Evolutionary conservation across 1,139 yeast genomes (phyloP).

Genomic region (Debaryomycetaceae sp.): DNA sequence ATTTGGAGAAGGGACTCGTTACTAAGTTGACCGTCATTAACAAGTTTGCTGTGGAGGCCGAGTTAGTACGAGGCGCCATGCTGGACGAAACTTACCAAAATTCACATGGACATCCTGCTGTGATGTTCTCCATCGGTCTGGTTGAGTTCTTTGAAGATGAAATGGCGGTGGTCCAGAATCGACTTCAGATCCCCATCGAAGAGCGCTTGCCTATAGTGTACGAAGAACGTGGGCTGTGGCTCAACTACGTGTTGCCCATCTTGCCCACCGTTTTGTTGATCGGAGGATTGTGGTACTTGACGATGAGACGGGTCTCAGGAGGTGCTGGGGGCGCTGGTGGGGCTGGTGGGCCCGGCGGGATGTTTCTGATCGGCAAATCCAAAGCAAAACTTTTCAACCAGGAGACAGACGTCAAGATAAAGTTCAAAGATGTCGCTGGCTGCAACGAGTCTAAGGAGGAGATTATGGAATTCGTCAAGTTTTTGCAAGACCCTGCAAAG

Average conservation of each 20-base stretch:
- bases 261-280: slow-evolving; percentile 67
- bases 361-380: slow-evolving; percentile 61
- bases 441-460: slow-evolving; percentile 81
- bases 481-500: slow-evolving; percentile 67
- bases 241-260: slow-evolving; percentile 53
- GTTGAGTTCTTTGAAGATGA: slow-evolving; percentile 70
- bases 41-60: slow-evolving; percentile 71
- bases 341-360: slow-evolving; percentile 52
- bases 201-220: slow-evolving; percentile 64
- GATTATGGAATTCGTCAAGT: slow-evolving; percentile 79
- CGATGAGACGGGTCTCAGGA: slow-evolving; percentile 51
- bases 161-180: slow-evolving; percentile 57
- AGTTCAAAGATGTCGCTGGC: slow-evolving; percentile 79
- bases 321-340: slow-evolving; percentile 41
- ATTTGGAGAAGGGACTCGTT: slow-evolving; percentile 81
- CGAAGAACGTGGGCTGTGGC: slow-evolving; percentile 55
- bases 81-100: slow-evolving; percentile 38
- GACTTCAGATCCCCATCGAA: slow-evolving; percentile 53
- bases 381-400: slow-evolving; percentile 69
- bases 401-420: slow-evolving; percentile 66
- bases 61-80: slow-evolving; percentile 57
- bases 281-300: slow-evolving; percentile 69
- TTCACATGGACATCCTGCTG: slow-evolving; percentile 37
- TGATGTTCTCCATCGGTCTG: slow-evolving; percentile 68
- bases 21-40: slow-evolving; percentile 73